Percentiles rank a stretch among this genome's conserved stretches.
Conservation (phyloP, 2,329 filamentous ascomycete genomes). For the Chaetothyriales sp. region DNA sequence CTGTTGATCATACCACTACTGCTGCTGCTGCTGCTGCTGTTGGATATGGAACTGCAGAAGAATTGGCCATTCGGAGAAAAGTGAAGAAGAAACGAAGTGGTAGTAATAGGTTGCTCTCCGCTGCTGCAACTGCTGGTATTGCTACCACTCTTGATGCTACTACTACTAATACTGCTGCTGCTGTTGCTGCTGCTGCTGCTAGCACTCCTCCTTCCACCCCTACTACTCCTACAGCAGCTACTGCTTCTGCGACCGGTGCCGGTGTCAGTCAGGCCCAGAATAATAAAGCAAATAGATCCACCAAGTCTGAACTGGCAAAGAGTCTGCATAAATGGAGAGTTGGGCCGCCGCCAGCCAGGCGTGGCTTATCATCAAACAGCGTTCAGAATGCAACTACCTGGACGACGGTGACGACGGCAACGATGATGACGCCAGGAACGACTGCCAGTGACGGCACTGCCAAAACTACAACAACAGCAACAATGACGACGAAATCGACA, state of each 20-base stretch:
- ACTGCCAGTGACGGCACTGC: neutral
- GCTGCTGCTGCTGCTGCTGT: no score
- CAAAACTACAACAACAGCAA: no score
- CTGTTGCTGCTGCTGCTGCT: neutral
- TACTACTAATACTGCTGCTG: neutral
- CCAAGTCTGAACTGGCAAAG: neutral
- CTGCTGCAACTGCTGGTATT: neutral
- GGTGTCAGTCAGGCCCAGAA: neutral
- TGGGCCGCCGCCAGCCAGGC: neutral
- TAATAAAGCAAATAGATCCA: neutral
- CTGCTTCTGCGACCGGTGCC: neutral
- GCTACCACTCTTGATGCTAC: neutral
- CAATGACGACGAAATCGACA: no score
- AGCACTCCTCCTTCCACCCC: neutral
- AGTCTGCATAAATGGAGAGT: neutral
- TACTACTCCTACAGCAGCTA: neutral
- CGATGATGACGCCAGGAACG: neutral
- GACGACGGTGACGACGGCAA: no score
- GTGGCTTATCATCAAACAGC: neutral
- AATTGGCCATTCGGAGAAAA: neutral
- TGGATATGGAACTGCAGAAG: neutral
- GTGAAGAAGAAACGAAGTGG: neutral
- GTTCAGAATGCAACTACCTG: neutral
- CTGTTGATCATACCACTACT: no score
- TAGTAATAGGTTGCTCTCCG: neutral